Percentiles rank a stretch among this genome's conserved stretches.
Evolutionary conservation across 2,329 filamentous ascomycete genomes (phyloP).

Genomic region (Xylariaceae sp.): DNA sequence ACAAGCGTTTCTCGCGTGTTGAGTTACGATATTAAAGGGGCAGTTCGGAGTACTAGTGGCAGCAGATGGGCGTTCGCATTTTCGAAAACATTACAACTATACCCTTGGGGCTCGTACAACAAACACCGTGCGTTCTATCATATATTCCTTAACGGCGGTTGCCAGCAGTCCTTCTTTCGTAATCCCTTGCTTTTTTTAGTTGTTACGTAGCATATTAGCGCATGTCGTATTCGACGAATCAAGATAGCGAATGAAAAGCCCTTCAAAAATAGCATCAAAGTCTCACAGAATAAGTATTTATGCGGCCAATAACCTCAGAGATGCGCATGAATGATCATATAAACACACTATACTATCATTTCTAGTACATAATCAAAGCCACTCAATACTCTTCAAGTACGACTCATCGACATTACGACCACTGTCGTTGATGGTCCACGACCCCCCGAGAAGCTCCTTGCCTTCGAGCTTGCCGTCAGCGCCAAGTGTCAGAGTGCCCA

Average conservation of each 20-base stretch:
- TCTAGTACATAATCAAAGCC: slow-evolving; percentile 18
- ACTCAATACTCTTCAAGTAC: slow-evolving; percentile 26
- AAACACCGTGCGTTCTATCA: not conserved
- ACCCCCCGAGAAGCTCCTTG: slow-evolving; percentile 44
- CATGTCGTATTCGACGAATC: slow-evolving; percentile 14
- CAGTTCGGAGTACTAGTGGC: not conserved
- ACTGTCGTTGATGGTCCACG: slow-evolving; percentile 26
- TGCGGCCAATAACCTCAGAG: not conserved
- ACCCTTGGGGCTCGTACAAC: not conserved
- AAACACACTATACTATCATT: not conserved
- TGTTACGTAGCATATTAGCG: slow-evolving; percentile 11
- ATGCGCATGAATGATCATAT: not conserved
- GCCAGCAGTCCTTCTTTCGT: slow-evolving; percentile 2
- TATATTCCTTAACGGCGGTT: not conserved
- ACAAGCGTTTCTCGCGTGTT: slow-evolving; percentile 31
- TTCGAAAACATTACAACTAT: not conserved
- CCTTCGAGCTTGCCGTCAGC: slow-evolving; percentile 45
- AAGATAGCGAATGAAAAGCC: slow-evolving; percentile 15
- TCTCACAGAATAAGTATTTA: too few relatives aligned
- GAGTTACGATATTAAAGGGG: slow-evolving; percentile 29
- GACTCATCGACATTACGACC: slow-evolving; percentile 28
- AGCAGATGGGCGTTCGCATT: not conserved
- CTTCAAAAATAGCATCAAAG: not conserved
- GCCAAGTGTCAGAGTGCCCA: slow-evolving; percentile 46
- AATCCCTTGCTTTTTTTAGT: slow-evolving; percentile 8